Base-by-base conservation (phyloP, 1,284 basidiomycete species). In the Austropuccinia psidii region DNA sequence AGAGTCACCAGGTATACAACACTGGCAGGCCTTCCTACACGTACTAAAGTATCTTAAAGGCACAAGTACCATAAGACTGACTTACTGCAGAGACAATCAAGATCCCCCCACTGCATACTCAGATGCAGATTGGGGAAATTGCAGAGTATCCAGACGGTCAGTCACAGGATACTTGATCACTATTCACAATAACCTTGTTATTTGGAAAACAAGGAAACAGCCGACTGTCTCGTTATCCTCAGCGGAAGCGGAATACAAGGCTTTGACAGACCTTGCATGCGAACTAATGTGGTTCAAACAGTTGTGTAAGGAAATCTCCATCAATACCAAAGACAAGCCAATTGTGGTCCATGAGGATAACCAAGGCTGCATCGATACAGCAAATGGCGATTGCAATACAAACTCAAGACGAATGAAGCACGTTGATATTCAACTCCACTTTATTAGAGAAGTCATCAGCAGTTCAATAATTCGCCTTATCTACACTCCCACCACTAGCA, bases 131-230 rank as follows among this genome's bases (percentile, higher is more conserved):
- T 57, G 54, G 54, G 29, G 7, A 5, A 11, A 8, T 9, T 57
- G 6, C 35, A 11, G 5, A 33, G 21, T 11, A 8, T 9, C 54
- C 9, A 57, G 54, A 21, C 8, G 21, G 31, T 47, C 61, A 29
- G 45, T 47, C 4, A 47, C 61, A 13, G 61, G 61, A 5, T 47
- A 64, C n/a, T 15, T 64, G 19, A 21, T 64, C 35, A 45, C 31
- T 13, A 27, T 24, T 19, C 31, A 47, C 15, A 31, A 33, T 11
- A 17, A 31, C n/a, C 24, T 47, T 6, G 47, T 64, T 3, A 21
- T 31, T 15, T 64, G 61, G 61, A n/a, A 27, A 29, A 45, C 43
- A 49, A 64, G 35, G 31, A 64, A 64, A n/a, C 39, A 64, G n/a
- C 24, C 24, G 19, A 49, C n/a, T 13, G 13, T 49, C 17, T 45